Base-by-base conservation (phyloP, 495 filamentous ascomycete genomes). In the Aspergillus biplanus region DNA sequence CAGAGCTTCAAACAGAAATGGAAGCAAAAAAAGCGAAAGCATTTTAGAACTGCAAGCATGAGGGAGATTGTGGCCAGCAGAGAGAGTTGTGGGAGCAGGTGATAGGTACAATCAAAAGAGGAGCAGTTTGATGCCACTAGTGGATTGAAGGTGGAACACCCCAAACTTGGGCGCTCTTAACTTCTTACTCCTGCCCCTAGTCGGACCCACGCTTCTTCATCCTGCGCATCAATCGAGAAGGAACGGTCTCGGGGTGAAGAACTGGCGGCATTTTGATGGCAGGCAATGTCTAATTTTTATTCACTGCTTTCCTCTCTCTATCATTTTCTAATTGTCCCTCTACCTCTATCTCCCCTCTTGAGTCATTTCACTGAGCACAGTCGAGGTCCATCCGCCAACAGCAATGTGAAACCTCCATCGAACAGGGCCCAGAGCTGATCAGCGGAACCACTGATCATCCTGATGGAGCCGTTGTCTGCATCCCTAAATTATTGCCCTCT, bases 1-100 rank as follows among this genome's bases (percentile, higher is more conserved):
- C 13, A 63, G 33, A 58, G 37, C 44, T 57, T 32, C 33, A 18
- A 39, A 33, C 7, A 59, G 15, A 53, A 49, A 50, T 46, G 39
- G 37, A 58, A 47, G 55, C 31, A 46, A 46, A 34, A 52, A 27
- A n/a, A n/a, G 39, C 56, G 55, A 48, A 42, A 60, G 42, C 46
- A 61, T 59, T 56, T 44, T 44, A 33, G 57, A 59, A 13, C 49
- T n/a, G 39, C 16, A 56, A 34, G 46, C 33, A 52, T 31, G 21
- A n/a, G 47, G 11, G 27, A 50, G 6, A 31, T 31, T 11, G 3
- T 18, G 16, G 21, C 27, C n/a, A 9, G 33, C 15, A 50, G 48
- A 56, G 62, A 31, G 56, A 48, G 42, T 39, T 32, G 2, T 27
- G 21, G 35, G 18, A 18, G 33, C 54, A 39, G 54, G n/a, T 44